phyloP scores from a whole-genome alignment of 257 asterid genomes.

The Nicotiana tabacum region DNA sequence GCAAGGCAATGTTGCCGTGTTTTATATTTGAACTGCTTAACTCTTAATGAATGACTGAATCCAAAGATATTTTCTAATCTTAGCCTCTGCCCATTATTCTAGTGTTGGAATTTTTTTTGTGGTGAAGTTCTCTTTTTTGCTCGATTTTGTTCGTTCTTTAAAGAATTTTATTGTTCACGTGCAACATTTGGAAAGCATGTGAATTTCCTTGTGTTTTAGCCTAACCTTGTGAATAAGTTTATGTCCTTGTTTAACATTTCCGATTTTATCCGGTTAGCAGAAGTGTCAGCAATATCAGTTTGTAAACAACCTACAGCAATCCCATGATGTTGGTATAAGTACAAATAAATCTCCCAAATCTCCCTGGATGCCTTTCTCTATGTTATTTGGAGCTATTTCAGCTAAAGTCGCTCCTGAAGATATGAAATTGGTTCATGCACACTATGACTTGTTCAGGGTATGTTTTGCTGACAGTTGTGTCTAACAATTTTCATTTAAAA shows the following conservation, averaged over 20 bases:
- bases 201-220: background rate
- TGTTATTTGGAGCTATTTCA: constrained; percentile 29
- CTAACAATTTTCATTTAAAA: background rate
- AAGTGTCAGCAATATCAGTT: constrained; percentile 5
- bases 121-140: background rate
- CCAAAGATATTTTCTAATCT: background rate
- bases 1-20: background rate
- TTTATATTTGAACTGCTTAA: background rate
- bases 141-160: background rate
- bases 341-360: constrained; percentile 28
- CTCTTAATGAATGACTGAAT: too few relatives aligned
- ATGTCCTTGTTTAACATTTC: background rate
- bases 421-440: constrained; percentile 23
- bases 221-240: background rate
- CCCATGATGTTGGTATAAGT: constrained; percentile 16
- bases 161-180: background rate
- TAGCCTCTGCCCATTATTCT: background rate
- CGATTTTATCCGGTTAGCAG: constrained; percentile 10
- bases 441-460: constrained; percentile 36
- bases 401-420: constrained; percentile 19
- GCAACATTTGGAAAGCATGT: background rate
- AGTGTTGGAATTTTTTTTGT: background rate
- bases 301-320: constrained; percentile 10
- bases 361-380: constrained; percentile 40
- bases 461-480: constrained; percentile 8